Percentiles rank a stretch among this genome's conserved stretches.
Conservation (phyloP, 2,329 filamentous ascomycete species). For the Alternaria brassicicola region DNA sequence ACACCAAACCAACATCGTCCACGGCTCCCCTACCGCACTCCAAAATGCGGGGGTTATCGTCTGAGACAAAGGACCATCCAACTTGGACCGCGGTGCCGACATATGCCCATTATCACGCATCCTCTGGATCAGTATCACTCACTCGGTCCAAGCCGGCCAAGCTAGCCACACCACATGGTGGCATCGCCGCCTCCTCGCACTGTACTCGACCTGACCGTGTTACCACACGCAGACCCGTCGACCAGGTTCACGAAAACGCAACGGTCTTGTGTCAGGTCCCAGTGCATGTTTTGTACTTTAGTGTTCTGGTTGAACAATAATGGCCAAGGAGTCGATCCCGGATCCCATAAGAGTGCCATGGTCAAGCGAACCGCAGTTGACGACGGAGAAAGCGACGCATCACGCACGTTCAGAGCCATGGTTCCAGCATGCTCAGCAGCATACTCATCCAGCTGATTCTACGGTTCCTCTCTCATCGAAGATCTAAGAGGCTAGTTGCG, state of each 20-base stretch:
- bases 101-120: background rate
- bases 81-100: background rate
- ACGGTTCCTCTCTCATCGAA: constrained; percentile 23
- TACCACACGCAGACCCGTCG: constrained; percentile 39
- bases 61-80: constrained; percentile 19
- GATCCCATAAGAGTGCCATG: constrained; percentile 8
- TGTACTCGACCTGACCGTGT: constrained; percentile 32
- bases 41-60: constrained; percentile 1
- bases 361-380: background rate
- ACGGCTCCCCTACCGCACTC: background rate
- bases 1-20: background rate
- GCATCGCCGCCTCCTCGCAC: constrained; percentile 22
- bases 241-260: constrained; percentile 40
- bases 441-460: background rate
- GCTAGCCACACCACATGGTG: constrained; percentile 33
- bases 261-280: constrained; percentile 43
- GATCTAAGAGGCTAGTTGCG: constrained; percentile 28
- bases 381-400: no score
- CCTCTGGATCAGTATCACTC: constrained; percentile 3
- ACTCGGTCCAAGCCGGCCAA: constrained; percentile 19
- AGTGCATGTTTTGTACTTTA: constrained; percentile 35
- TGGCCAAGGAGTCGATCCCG: background rate
- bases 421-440: background rate
- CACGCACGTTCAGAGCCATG: background rate
- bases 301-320: constrained; percentile 7